Percentiles rank a stretch among this genome's conserved stretches.
These are phyloP conservation scores for Candida tetrigidarum DNA, from an alignment of 1,139 yeast species.

Conservation along the genomic window DNA sequence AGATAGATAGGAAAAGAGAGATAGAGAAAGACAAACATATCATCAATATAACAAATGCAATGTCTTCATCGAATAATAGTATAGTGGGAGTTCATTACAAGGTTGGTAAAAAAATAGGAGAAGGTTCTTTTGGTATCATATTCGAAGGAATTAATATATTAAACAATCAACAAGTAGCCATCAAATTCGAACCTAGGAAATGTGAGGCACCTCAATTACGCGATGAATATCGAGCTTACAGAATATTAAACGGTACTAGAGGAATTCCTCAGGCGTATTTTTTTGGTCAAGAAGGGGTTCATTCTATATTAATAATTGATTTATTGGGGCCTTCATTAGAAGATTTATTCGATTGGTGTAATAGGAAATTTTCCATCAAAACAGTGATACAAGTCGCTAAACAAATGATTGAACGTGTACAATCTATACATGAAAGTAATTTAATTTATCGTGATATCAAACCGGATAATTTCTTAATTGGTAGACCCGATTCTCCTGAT, in stretches of 20 bases:
- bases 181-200: conserved; percentile 77
- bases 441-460: conserved; percentile 77
- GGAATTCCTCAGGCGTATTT: conserved; percentile 80
- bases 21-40: too few species aligned
- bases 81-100: conserved; percentile 80
- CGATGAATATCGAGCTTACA: conserved; percentile 77
- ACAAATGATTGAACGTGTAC: conserved; percentile 73
- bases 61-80: conserved; percentile 9
- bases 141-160: conserved; percentile 93
- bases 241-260: conserved; percentile 60
- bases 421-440: conserved; percentile 69
- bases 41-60: conserved; percentile 5
- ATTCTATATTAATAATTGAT: conserved; percentile 74
- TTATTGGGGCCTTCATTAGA: conserved; percentile 77
- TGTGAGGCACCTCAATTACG: conserved; percentile 82
- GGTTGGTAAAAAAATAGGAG: conserved; percentile 96
- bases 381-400: conserved; percentile 77
- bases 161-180: conserved; percentile 76
- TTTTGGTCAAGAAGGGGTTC: conserved; percentile 82
- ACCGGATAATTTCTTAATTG: conserved; percentile 77
- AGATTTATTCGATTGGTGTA: conserved; percentile 84
- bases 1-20: too few species aligned
- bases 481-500: conserved; percentile 64
- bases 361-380: conserved; percentile 66
- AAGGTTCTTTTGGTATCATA: conserved; percentile 97